These are phyloP conservation scores for Fraxinus ornus DNA, from an alignment of 305 asterid genomes.

Conservation along the genomic window DNA sequence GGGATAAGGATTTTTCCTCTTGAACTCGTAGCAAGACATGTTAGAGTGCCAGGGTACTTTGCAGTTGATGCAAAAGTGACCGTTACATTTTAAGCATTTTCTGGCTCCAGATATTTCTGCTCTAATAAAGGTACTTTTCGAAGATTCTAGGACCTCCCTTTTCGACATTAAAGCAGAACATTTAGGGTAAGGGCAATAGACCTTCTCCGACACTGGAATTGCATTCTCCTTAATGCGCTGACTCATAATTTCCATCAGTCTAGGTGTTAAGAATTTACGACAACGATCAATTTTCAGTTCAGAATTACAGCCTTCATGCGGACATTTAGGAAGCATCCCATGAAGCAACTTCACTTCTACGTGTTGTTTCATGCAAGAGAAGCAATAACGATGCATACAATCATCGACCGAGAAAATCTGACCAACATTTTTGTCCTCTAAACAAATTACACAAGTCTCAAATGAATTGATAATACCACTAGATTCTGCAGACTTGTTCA, in stretches of 20 bases:
- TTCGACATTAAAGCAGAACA: conserved; percentile 81
- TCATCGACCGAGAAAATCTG: conserved; percentile 51
- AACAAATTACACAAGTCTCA: conserved; percentile 71
- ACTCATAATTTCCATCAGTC: conserved; percentile 54
- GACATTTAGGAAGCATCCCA: conserved; percentile 70
- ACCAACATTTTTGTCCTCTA: conserved; percentile 46
- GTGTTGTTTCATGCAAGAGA: conserved; percentile 79
- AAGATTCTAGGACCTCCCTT: conserved; percentile 46
- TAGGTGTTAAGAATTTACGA: conserved; percentile 59
- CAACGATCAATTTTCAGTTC: conserved; percentile 54
- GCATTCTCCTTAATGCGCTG: conserved; percentile 69
- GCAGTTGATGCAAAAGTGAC: conserved; percentile 60
- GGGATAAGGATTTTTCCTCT: conserved; percentile 41
- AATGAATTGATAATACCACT: conserved; percentile 28
- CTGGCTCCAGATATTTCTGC: conserved; percentile 41
- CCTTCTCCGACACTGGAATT: conserved; percentile 60
- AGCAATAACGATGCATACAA: conserved; percentile 79
- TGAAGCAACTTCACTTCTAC: conserved; percentile 75
- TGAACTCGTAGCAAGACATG: conserved; percentile 50
- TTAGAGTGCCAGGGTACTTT: conserved; percentile 80
- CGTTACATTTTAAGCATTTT: conserved; percentile 54
- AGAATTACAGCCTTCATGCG: conserved; percentile 58
- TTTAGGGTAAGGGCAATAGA: conserved; percentile 82
- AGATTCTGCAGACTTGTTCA: conserved; percentile 35
- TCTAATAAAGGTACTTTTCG: conserved; percentile 19